Conservation (phyloP, 2,329 filamentous ascomycete species). For the Fusarium aywerte region DNA sequence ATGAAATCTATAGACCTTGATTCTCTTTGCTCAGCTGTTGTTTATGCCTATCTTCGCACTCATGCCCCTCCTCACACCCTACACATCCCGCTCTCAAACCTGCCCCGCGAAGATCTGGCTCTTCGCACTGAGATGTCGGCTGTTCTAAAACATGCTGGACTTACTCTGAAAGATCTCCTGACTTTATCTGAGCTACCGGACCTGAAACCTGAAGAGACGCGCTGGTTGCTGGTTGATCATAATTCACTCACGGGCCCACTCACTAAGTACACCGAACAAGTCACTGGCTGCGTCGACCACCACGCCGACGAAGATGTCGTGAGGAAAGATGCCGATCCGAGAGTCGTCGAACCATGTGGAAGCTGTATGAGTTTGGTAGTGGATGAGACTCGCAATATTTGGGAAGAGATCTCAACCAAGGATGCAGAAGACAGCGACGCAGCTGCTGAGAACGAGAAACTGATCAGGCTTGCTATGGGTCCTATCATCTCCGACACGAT, state of each 20-base stretch:
- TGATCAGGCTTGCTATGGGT: conserved; percentile 75
- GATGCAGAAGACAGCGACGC: conserved; percentile 40
- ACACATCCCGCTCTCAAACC: conserved; percentile 79
- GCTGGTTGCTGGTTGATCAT: conserved; percentile 83
- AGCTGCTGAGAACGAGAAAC: conserved; percentile 61
- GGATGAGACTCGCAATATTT: conserved; percentile 65
- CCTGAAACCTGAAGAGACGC: conserved; percentile 65
- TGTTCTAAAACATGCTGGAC: conserved; percentile 69
- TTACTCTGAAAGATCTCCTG: conserved; percentile 70
- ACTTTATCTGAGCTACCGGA: conserved; percentile 65
- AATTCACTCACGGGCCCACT: conserved; percentile 75
- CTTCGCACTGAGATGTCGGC: conserved; percentile 79
- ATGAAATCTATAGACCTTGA: conserved; percentile 72
- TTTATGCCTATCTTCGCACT: conserved; percentile 79
- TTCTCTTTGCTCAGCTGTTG: conserved; percentile 78
- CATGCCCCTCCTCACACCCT: conserved; percentile 64
- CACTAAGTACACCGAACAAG: conserved; percentile 60
- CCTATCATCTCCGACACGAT: conserved; percentile 79
- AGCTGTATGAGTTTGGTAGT: conserved; percentile 79
- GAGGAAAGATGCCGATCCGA: conserved; percentile 58
- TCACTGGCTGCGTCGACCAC: conserved; percentile 79
- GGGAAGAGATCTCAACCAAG: conserved; percentile 62
- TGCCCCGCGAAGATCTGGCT: conserved; percentile 72
- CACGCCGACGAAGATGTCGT: conserved; percentile 77
- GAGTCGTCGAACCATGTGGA: conserved; percentile 73